Evolutionary conservation across 257 asterid species (phyloP).

Genomic region (Primulina tabacum): DNA sequence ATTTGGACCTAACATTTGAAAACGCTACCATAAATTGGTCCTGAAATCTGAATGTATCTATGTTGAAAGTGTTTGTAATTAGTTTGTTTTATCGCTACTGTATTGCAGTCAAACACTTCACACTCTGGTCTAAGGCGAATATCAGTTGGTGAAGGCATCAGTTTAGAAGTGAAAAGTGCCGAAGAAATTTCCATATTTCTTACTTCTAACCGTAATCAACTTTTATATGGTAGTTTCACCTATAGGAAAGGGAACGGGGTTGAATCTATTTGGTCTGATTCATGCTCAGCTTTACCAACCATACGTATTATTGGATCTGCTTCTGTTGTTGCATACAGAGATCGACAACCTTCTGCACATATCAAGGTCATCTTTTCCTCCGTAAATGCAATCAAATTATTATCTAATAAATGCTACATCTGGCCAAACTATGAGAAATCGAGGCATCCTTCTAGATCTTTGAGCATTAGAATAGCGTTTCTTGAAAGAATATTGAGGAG

Average conservation of each 20-base stretch:
- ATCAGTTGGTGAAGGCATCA: conserved; percentile 72
- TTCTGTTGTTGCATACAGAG: conserved; percentile 53
- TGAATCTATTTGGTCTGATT: conserved; percentile 35
- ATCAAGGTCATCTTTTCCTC: conserved; percentile 41
- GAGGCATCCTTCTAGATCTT: conserved; percentile 31
- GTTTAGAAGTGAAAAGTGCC: conserved; percentile 63
- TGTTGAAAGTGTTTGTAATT: background rate
- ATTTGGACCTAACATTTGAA: background rate
- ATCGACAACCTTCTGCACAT: conserved; percentile 41
- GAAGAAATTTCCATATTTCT: conserved; percentile 54
- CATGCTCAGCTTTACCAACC: conserved; percentile 51
- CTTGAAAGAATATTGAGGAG: conserved; percentile 41
- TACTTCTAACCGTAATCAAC: conserved; percentile 31
- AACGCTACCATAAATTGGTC: background rate
- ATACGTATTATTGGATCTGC: conserved; percentile 57
- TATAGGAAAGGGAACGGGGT: conserved; percentile 20
- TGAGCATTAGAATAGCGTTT: conserved; percentile 37
- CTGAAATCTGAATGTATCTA: background rate
- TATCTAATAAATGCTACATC: conserved; percentile 58
- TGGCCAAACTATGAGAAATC: conserved; percentile 34
- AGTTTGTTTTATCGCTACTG: conserved; percentile 20
- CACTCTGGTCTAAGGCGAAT: conserved; percentile 56
- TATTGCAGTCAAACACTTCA: conserved; percentile 51
- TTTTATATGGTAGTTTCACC: conserved; percentile 30
- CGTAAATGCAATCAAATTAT: conserved; percentile 40